Evolutionary conservation across 31 red algal species (phyloP).

Genomic region (Porphyra umbilicalis): DNA sequence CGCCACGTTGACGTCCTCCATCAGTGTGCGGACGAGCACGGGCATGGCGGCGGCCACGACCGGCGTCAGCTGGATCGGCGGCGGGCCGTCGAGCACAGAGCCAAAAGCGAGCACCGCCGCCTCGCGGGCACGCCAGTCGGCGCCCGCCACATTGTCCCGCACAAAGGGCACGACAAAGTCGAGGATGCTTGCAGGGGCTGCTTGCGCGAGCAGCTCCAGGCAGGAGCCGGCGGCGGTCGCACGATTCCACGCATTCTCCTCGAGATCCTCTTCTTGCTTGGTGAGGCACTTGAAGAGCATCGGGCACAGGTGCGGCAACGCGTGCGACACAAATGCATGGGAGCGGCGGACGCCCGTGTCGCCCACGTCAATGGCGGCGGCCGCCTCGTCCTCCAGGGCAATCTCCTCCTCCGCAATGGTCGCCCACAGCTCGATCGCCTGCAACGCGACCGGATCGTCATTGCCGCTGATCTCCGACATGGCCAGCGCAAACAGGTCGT

Average conservation of each 20-base stretch:
- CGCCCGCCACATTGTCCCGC: conserved; percentile 61
- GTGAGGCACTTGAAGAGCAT: conserved; percentile 75
- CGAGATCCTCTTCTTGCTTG: conserved; percentile 82
- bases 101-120: conserved; percentile 90
- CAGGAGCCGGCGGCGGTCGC: conserved; percentile 84
- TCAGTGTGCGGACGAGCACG: conserved; percentile 57
- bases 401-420: conserved; percentile 96
- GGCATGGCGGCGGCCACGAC: conserved; percentile 57
- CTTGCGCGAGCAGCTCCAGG: conserved; percentile 80
- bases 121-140: conserved; percentile 86
- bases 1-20: conserved; percentile 55
- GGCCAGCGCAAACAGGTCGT: conserved; percentile 62
- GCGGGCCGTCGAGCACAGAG: conserved; percentile 73
- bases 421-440: conserved; percentile 98
- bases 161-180: conserved; percentile 82
- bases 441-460: conserved; percentile 73
- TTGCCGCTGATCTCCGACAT: conserved; percentile 83
- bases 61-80: conserved; percentile 25
- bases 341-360: conserved; percentile 16
- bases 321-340: conserved; percentile 57
- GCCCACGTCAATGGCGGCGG: conserved; percentile 27
- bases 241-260: conserved; percentile 86
- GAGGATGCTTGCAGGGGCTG: conserved; percentile 61
- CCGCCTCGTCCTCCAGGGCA: conserved; percentile 46
- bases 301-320: conserved; percentile 56